Percentiles rank a stretch among this genome's conserved stretches.
These are phyloP conservation scores for Euptelea pleiosperma DNA, from an alignment of 164 flowering plant species.

Conservation along the genomic window DNA sequence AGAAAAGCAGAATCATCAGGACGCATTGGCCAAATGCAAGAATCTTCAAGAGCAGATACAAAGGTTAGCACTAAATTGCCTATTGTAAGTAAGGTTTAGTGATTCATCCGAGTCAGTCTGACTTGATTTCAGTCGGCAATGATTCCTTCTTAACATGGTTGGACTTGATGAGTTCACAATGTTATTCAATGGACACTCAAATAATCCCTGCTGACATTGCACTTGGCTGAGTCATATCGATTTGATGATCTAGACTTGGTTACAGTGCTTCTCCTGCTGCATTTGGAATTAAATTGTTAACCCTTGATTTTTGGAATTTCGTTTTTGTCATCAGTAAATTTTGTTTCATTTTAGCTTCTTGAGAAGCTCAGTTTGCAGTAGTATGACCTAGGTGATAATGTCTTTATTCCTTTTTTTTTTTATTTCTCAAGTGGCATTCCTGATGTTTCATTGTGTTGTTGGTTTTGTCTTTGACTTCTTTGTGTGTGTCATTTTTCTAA, in stretches of 20 bases:
- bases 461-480: constrained; percentile 3
- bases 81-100: constrained; percentile 1
- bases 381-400: background rate
- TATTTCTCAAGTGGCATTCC: no score
- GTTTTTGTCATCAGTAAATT: background rate
- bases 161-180: no score
- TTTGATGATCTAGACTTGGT: no score
- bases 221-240: no score
- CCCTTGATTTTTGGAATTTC: background rate
- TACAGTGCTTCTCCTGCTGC: no score
- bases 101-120: background rate
- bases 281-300: no score
- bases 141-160: background rate
- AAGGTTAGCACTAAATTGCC: constrained; percentile 47
- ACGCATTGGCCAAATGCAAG: constrained; percentile 55
- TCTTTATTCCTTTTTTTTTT: background rate
- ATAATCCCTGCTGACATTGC: no score
- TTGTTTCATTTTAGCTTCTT: background rate
- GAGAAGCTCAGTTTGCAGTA: background rate
- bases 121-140: constrained; percentile 2
- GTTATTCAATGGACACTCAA: no score
- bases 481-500: background rate
- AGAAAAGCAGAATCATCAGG: constrained; percentile 55
- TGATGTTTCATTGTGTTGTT: background rate
- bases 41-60: constrained; percentile 69